Percentiles rank a stretch among this genome's conserved stretches.
These are phyloP conservation scores for Cercospora sp. DNA, from an alignment of 2,329 filamentous ascomycete species.

Conservation along the genomic window DNA sequence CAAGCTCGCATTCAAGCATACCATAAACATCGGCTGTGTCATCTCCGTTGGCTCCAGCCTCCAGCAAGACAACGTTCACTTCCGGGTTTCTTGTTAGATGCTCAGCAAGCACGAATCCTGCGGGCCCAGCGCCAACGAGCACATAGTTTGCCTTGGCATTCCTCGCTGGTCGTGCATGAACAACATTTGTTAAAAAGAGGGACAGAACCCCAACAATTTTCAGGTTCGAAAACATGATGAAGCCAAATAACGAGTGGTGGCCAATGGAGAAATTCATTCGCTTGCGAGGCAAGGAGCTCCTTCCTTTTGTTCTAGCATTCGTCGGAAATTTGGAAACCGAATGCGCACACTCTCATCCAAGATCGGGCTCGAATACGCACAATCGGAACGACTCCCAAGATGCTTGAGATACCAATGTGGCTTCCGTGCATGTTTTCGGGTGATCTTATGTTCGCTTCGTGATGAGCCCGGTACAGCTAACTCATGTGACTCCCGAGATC, in stretches of 20 bases:
- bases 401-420: background rate
- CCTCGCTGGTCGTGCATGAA: background rate
- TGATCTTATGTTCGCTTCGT: background rate
- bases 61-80: background rate
- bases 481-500: background rate
- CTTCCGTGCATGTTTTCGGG: background rate
- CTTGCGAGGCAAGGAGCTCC: too few species aligned
- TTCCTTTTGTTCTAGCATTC: background rate
- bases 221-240: background rate
- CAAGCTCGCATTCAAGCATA: too few species aligned
- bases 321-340: background rate
- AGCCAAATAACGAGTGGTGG: background rate
- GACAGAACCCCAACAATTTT: background rate
- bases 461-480: background rate
- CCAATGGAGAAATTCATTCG: too few species aligned
- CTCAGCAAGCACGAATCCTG: background rate
- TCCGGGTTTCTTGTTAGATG: background rate
- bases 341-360: background rate
- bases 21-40: background rate
- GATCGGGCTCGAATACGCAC: background rate
- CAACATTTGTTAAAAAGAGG: background rate
- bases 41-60: background rate
- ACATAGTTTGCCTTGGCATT: background rate
- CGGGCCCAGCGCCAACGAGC: background rate
- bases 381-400: too few species aligned